A percentile compares a stretch with the other conserved stretches of the same genome.
Conservation (phyloP, 306 rosid genomes). For the Pueraria montana region DNA sequence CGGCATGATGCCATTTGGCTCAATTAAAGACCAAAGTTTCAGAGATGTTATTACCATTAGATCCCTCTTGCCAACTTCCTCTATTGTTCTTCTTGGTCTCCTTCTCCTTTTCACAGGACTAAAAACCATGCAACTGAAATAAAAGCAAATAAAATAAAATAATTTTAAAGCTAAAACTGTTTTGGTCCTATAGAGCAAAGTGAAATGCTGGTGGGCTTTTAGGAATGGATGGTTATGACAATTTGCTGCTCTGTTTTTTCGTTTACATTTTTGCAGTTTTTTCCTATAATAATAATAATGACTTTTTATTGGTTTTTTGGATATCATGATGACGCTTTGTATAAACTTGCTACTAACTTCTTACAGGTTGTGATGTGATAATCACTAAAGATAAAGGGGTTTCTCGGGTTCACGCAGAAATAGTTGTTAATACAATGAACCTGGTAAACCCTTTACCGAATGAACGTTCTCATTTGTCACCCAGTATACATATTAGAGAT, state of each 20-base stretch:
- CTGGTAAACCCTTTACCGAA: constrained; percentile 49
- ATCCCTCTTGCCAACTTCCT: not conserved
- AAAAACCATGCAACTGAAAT: not conserved
- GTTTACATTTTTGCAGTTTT: not conserved
- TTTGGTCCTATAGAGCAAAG: constrained; percentile 7
- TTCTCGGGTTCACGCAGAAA: constrained; percentile 94
- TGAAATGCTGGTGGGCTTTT: constrained; percentile 26
- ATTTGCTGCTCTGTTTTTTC: not conserved
- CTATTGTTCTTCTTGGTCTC: not conserved
- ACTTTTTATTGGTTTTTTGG: constrained; percentile 2
- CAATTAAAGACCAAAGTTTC: not conserved
- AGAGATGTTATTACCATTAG: not conserved
- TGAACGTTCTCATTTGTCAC: constrained; percentile 43
- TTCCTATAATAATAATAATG: not conserved
- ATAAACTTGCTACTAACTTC: constrained; percentile 27
- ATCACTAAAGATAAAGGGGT: constrained; percentile 91
- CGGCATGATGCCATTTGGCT: not conserved
- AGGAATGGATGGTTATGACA: constrained; percentile 19
- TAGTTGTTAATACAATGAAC: constrained; percentile 73
- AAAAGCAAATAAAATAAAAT: not conserved
- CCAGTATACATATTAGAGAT: constrained; percentile 66
- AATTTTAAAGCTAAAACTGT: constrained; percentile 22
- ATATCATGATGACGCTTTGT: constrained; percentile 32
- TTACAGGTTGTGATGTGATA: constrained; percentile 84
- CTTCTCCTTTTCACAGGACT: not conserved